phyloP scores from a whole-genome alignment of 768 basidiomycete genomes.

The Nevesoporus exiguus region DNA sequence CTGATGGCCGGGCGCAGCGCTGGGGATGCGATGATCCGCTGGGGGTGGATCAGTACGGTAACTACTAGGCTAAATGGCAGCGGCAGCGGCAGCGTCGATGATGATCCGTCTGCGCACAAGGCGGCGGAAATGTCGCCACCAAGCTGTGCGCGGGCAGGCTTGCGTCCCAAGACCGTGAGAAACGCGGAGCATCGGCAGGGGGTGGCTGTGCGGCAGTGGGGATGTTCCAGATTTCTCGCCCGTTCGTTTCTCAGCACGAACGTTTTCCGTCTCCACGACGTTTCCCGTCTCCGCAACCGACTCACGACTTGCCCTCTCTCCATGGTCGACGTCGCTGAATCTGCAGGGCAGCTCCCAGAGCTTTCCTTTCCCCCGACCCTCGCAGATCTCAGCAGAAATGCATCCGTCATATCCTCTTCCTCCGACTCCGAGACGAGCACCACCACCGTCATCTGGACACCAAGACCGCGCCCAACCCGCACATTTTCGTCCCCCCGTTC shows the following conservation, averaged over 20 bases:
- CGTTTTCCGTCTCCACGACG: not conserved
- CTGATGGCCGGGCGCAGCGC: no score
- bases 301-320: not conserved
- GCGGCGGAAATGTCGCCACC: not conserved
- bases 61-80: no score
- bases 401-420: constrained; percentile 69
- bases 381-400: constrained; percentile 69
- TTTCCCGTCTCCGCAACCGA: not conserved
- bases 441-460: constrained; percentile 39
- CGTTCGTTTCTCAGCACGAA: constrained; percentile 15
- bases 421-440: constrained; percentile 51
- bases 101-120: not conserved
- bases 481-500: constrained; percentile 65
- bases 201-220: constrained; percentile 21
- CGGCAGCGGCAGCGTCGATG: no score
- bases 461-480: constrained; percentile 53
- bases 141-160: not conserved
- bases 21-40: not conserved
- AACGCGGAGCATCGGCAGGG: constrained; percentile 12
- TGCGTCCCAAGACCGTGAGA: constrained; percentile 1
- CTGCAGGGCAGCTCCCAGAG: not conserved
- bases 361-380: constrained; percentile 38
- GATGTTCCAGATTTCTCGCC: constrained; percentile 15
- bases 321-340: constrained; percentile 6
- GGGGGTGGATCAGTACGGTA: not conserved